Conservation (phyloP, 306 rosid genomes). For the Acacia crassicarpa region DNA sequence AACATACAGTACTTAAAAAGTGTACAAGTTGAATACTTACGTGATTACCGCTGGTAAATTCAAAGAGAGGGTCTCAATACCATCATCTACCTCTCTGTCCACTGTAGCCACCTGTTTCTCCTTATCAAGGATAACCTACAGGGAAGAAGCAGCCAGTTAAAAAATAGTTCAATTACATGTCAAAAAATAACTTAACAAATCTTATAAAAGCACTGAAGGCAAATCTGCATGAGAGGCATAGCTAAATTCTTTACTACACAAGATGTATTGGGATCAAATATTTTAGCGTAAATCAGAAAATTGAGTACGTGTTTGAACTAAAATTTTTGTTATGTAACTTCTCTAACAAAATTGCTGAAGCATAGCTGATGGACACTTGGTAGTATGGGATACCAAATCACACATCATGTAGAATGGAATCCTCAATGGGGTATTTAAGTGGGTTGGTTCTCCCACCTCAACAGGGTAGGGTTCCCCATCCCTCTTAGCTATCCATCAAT, state of each 20-base stretch:
- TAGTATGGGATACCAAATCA: too few relatives aligned
- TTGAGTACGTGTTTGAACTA: not conserved
- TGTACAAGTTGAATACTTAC: slow-evolving; percentile 39
- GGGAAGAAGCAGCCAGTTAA: slow-evolving; percentile 52
- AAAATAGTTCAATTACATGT: slow-evolving; percentile 7
- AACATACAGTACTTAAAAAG: not conserved
- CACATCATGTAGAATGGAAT: too few relatives aligned
- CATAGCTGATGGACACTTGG: not conserved
- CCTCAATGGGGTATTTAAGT: too few relatives aligned
- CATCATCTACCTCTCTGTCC: slow-evolving; percentile 93
- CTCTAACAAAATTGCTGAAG: not conserved
- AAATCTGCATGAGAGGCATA: not conserved
- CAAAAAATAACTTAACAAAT: not conserved
- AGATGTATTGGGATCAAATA: not conserved
- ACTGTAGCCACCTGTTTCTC: slow-evolving; percentile 76
- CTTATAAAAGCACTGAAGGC: not conserved
- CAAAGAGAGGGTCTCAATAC: slow-evolving; percentile 76
- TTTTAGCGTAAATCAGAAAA: not conserved
- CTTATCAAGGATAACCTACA: slow-evolving; percentile 93
- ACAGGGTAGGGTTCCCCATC: too few relatives aligned
- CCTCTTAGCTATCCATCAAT: too few relatives aligned
- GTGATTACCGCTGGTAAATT: slow-evolving; percentile 94
- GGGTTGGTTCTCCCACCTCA: too few relatives aligned
- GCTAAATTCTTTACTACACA: not conserved
- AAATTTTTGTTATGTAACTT: not conserved